A percentile compares a stretch with the other conserved stretches of the same genome.
Evolutionary conservation across 345 rosid species (phyloP).

Genomic region (Erysimum cheiranthoides): DNA sequence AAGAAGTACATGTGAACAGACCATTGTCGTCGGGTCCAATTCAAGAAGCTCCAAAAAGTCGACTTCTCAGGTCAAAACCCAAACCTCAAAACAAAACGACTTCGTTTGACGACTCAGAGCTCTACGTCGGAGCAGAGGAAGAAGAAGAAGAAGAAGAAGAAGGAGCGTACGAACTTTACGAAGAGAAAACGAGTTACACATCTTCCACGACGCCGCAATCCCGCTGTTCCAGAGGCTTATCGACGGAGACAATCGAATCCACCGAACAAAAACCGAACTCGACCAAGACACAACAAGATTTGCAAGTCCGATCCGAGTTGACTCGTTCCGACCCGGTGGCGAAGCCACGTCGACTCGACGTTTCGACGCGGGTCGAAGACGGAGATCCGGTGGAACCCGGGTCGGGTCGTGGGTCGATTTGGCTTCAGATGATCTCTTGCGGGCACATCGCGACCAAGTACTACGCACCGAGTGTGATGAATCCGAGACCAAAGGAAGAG

Average conservation of each 20-base stretch:
- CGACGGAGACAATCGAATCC: conserved; percentile 67
- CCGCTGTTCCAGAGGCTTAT: conserved; percentile 79
- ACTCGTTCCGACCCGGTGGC: conserved; percentile 3
- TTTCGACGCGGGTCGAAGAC: conserved; percentile 53
- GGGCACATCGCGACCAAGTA: conserved; percentile 64
- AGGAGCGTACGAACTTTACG: conserved; percentile 64
- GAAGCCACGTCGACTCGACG: conserved; percentile 16
- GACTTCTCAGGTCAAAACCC: conserved; percentile 50
- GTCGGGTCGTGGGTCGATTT: conserved; percentile 59
- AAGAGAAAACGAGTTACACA: conserved; percentile 78
- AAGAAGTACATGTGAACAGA: conserved; percentile 43
- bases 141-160: conserved; percentile 58
- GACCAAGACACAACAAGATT: conserved; percentile 23
- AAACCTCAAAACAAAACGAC: conserved; percentile 47
- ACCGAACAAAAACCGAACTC: conserved; percentile 35
- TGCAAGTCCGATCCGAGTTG: conserved; percentile 32
- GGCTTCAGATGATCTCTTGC: conserved; percentile 76
- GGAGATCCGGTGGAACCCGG: conserved; percentile 52
- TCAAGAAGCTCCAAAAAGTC: conserved; percentile 50
- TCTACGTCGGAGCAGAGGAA: conserved; percentile 38
- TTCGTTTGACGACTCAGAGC: conserved; percentile 37
- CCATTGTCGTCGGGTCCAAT: conserved; percentile 39
- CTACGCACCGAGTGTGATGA: conserved; percentile 41
- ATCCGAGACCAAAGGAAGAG: conserved; percentile 32
- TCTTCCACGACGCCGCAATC: conserved; percentile 89